Evolutionary conservation across 179 eudicot genomes (phyloP).

Genomic region (Dionaea muscipula): DNA sequence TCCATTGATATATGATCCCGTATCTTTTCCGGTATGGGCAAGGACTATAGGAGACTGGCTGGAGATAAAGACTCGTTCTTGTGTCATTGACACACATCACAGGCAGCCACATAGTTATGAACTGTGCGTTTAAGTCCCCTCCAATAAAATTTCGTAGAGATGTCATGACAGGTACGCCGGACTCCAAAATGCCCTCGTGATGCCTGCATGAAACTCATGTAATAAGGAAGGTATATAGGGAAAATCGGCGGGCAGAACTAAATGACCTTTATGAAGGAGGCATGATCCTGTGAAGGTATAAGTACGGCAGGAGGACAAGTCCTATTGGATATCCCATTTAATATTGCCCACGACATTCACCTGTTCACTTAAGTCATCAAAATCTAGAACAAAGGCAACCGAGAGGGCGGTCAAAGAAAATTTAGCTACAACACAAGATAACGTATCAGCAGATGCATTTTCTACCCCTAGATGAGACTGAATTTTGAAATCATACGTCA

Average conservation of each 20-base stretch:
- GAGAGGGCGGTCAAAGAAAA: no score
- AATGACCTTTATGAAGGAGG: not conserved
- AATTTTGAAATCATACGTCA: not conserved
- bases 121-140: not conserved
- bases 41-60: not conserved
- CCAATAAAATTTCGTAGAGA: not conserved
- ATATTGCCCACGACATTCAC: not conserved
- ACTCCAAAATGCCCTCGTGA: not conserved
- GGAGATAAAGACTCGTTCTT: not conserved
- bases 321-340: no score
- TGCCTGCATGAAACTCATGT: not conserved
- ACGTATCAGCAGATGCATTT: constrained; percentile 3
- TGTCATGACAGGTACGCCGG: not conserved
- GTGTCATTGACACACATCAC: not conserved
- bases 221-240: not conserved
- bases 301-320: no score
- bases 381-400: not conserved
- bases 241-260: not conserved
- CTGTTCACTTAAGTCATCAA: not conserved
- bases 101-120: not conserved
- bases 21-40: not conserved
- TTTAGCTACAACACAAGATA: not conserved
- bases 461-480: not conserved
- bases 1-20: constrained; percentile 7
- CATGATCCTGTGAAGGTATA: no score